Percentiles rank a stretch among this genome's conserved stretches.
phyloP scores from a whole-genome alignment of 805 yeast genomes.

The Metschnikowia kunwiensis region DNA sequence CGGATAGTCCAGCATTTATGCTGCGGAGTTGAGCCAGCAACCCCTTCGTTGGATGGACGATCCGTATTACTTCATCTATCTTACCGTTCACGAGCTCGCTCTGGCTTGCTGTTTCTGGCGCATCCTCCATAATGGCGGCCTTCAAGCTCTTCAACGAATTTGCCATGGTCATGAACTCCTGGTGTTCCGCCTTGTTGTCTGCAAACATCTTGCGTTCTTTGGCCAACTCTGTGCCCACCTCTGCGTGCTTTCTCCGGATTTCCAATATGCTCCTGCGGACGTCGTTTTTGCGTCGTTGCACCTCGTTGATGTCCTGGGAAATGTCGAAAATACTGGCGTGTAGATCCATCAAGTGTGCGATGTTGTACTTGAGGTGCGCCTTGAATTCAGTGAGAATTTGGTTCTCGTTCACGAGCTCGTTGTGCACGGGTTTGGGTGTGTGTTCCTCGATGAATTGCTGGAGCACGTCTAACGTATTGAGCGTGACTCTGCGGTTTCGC shows the following conservation, averaged over 20 bases:
- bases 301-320: slow-evolving; percentile 24
- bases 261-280: slow-evolving; percentile 29
- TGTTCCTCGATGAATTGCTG: slow-evolving; percentile 30
- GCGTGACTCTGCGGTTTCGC: slow-evolving; percentile 24
- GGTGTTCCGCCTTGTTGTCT: slow-evolving; percentile 16
- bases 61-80: slow-evolving; percentile 6
- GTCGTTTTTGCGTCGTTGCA: slow-evolving; percentile 33
- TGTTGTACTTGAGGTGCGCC: slow-evolving; percentile 26
- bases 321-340: slow-evolving; percentile 36
- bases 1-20: slow-evolving; percentile 9
- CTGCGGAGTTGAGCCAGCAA: slow-evolving; percentile 10
- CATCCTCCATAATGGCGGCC: slow-evolving; percentile 3
- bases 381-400: slow-evolving; percentile 32
- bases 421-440: slow-evolving; percentile 21
- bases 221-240: slow-evolving; percentile 33
- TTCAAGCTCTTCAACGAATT: slow-evolving; percentile 9
- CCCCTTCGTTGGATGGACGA: slow-evolving; percentile 10
- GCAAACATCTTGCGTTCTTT: slow-evolving; percentile 23
- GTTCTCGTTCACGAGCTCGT: slow-evolving; percentile 20
- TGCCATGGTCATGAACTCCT: slow-evolving; percentile 17
- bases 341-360: slow-evolving; percentile 31
- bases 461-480: slow-evolving; percentile 38
- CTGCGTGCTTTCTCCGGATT: slow-evolving; percentile 28
- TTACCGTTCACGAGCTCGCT: slow-evolving; percentile 2
- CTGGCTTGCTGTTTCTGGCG: neutral